Conservation (phyloP, 192 early-diverging fungal genomes). For the Coemansia furcata region DNA sequence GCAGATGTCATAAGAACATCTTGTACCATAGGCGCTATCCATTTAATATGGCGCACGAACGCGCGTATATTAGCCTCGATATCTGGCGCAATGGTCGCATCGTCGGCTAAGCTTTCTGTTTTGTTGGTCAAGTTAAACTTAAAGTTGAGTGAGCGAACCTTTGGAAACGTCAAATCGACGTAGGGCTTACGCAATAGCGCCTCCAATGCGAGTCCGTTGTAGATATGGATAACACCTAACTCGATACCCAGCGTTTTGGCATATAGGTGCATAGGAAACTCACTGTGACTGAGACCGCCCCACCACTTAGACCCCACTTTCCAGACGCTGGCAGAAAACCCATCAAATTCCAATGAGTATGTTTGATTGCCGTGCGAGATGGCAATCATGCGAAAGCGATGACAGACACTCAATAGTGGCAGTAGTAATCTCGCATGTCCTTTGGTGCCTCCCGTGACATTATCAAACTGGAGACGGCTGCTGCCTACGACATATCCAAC, state of each 20-base stretch:
- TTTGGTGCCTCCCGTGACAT: background rate
- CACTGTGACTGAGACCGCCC: background rate
- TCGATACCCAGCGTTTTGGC: background rate
- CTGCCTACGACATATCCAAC: background rate
- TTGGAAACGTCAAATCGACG: background rate
- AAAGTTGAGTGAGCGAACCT: background rate
- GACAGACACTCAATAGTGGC: background rate
- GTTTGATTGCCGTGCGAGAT: too few relatives aligned
- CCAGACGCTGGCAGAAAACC: too few relatives aligned
- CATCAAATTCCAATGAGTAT: too few relatives aligned
- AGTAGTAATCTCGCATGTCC: background rate
- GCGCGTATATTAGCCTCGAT: background rate
- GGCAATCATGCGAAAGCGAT: too few relatives aligned
- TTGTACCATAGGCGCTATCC: background rate
- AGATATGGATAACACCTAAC: background rate
- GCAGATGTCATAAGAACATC: background rate
- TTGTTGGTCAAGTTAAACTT: background rate
- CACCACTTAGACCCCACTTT: background rate
- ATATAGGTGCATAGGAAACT: background rate
- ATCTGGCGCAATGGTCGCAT: background rate
- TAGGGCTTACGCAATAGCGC: background rate
- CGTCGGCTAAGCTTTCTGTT: background rate
- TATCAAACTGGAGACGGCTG: background rate
- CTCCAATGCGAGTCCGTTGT: background rate
- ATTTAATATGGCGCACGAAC: background rate